Conservation (phyloP, 768 basidiomycete genomes). For the Neoboletus magnificus region DNA sequence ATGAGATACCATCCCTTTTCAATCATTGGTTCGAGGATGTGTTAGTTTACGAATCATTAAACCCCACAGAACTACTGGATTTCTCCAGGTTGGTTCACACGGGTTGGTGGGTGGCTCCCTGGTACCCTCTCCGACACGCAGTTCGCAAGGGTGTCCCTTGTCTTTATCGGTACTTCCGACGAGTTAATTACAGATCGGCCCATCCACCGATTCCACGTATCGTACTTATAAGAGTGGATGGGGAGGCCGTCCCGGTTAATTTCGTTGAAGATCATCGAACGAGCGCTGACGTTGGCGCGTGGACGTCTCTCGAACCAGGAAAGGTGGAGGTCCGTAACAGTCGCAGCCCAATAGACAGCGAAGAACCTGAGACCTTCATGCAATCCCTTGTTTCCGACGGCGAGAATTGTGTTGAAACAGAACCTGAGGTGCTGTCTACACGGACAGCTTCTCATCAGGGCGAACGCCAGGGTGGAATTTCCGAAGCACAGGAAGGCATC, state of each 20-base stretch:
- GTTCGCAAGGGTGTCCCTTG: not conserved
- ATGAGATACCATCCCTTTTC: slow-evolving; percentile 17
- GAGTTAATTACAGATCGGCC: not conserved
- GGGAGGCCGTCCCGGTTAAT: slow-evolving; percentile 7
- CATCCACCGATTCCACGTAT: slow-evolving; percentile 11
- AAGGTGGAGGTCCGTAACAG: not conserved
- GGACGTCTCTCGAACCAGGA: not conserved
- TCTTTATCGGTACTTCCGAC: not conserved
- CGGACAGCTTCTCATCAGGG: not conserved
- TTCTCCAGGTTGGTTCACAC: slow-evolving; percentile 1
- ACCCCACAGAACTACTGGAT: not conserved
- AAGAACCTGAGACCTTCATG: not conserved
- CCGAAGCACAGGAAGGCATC: not conserved
- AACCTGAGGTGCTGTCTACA: not conserved
- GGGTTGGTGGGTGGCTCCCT: slow-evolving; percentile 3
- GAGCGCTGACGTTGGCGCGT: too few species aligned
- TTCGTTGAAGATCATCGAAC: slow-evolving; percentile 1
- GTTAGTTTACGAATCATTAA: slow-evolving; percentile 9
- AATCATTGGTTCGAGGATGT: slow-evolving; percentile 22
- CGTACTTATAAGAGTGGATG: slow-evolving; percentile 13
- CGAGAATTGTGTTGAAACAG: not conserved
- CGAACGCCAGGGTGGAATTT: not conserved
- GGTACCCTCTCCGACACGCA: slow-evolving; percentile 1
- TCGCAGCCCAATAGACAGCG: not conserved
- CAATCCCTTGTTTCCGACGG: not conserved